phyloP scores from a whole-genome alignment of 1,284 basidiomycete genomes.

The Lentinula novae-zelandiae region DNA sequence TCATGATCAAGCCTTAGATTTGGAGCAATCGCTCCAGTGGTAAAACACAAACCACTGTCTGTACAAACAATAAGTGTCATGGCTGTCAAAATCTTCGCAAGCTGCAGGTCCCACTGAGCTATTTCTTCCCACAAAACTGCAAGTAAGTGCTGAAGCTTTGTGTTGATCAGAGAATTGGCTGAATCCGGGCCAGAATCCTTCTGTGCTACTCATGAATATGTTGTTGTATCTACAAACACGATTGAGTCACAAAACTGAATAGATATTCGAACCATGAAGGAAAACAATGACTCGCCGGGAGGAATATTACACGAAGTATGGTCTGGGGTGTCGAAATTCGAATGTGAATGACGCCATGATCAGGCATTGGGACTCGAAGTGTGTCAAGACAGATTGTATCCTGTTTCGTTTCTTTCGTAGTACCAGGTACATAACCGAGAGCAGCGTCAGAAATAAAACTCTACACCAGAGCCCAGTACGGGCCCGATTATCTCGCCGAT shows the following conservation, averaged over 20 bases:
- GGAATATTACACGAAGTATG: neutral
- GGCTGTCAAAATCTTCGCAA: neutral
- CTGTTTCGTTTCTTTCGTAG: neutral
- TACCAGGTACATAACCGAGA: neutral
- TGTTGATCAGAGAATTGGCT: neutral
- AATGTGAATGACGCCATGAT: neutral
- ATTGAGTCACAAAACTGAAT: neutral
- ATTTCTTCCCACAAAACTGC: neutral
- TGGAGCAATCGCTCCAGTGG: too few relatives aligned
- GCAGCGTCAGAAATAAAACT: neutral
- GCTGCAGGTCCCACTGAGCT: neutral
- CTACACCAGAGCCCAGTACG: neutral
- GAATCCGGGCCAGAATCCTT: too few relatives aligned
- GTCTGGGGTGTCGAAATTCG: neutral
- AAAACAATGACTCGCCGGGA: too few relatives aligned
- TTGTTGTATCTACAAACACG: neutral
- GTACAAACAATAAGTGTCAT: neutral
- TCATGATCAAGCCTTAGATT: too few relatives aligned
- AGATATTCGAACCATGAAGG: too few relatives aligned
- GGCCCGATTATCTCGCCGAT: neutral
- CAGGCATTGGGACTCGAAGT: neutral
- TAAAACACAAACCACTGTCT: constrained; percentile 1
- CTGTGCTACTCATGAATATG: too few relatives aligned
- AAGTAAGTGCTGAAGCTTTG: constrained; percentile 1
- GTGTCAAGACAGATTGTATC: too few relatives aligned